phyloP scores from a whole-genome alignment of 1,284 basidiomycete genomes.

The Ustilago sp. region DNA sequence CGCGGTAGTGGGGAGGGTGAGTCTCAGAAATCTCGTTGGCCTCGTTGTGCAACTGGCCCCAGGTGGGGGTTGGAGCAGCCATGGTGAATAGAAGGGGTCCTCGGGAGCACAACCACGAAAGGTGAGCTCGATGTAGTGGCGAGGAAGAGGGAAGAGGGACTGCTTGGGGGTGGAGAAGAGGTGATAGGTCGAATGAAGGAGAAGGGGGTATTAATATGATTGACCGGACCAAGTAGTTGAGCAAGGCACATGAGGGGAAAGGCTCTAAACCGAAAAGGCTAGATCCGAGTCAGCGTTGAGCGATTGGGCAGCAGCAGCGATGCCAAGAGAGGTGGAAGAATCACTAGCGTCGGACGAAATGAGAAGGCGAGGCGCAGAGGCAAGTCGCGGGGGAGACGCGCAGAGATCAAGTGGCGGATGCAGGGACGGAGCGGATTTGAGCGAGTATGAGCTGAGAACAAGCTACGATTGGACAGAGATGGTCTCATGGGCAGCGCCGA shows the following conservation, averaged over 20 bases:
- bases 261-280: slow-evolving; percentile 8
- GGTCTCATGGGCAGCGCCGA: slow-evolving; percentile 24
- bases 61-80: slow-evolving; percentile 44
- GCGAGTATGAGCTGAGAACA: slow-evolving; percentile 3
- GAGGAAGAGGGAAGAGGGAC: neutral
- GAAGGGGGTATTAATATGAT: slow-evolving; percentile 26
- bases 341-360: slow-evolving; percentile 15
- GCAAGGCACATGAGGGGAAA: neutral
- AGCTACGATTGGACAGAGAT: slow-evolving; percentile 37
- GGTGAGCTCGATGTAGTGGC: slow-evolving; percentile 9
- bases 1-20: slow-evolving; percentile 39
- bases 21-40: slow-evolving; percentile 52
- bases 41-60: slow-evolving; percentile 50
- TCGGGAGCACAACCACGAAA: slow-evolving; percentile 1
- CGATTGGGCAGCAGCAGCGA: neutral
- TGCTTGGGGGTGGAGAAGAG: slow-evolving; percentile 6
- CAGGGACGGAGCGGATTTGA: slow-evolving; percentile 31
- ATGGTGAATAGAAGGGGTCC: slow-evolving; percentile 19
- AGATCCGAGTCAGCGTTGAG: slow-evolving; percentile 21
- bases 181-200: neutral
- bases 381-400: neutral
- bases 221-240: neutral
- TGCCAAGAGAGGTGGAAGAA: slow-evolving; percentile 1
- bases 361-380: neutral
- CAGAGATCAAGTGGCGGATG: slow-evolving; percentile 6